Base-by-base conservation (phyloP, 805 yeast species). In the Groenewaldozyma tartarivorans region DNA sequence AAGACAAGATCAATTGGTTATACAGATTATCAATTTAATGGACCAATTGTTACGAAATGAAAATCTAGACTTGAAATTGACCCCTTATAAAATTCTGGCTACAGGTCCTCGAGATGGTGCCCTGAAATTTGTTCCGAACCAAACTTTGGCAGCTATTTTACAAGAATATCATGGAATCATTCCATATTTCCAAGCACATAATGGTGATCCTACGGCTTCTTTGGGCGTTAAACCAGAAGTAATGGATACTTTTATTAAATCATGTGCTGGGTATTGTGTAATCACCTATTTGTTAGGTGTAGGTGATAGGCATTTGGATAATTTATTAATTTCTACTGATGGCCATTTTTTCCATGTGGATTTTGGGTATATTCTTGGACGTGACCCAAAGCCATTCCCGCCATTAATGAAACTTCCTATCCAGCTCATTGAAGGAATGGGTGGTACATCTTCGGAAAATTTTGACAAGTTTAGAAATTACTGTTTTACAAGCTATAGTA, bases 361-460 rank as follows among this genome's bases (percentile, higher is more conserved):
- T 62, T 92, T 85, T 60, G 99, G 99, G 1, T 92, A 92, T 55
- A 90, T 92, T 38, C 65, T 92, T 41, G 99, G 99, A 0, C 79
- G 88, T 40, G 99, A 92, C 59, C 99, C 99, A 2, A 92, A 92
- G 58, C 97, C 97, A 11, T 92, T 92, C 63, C 97, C 99, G 11
- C 99, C 99, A 1, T 69, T 90, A 63, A 92, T 92, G 96, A 92
- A 92, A 56, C 66, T 92, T 30, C 98, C 98, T 0, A 92, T 92
- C 33, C 98, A 92, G 61, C 81, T 92, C 15, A 83, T 92, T 33
- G 98, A 92, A 49, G 97, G 96, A 0, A 92, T 92, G 86, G 99
- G 99, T 1, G 98, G 97, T 1, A 72, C 85, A 38, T 71, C 74
- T 47, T 86, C 90, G 38, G 82, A 81, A 33, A 88, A 90, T 58